Conservation (phyloP, 2,329 filamentous ascomycete genomes). For the Aspergillus transmontanensis region DNA sequence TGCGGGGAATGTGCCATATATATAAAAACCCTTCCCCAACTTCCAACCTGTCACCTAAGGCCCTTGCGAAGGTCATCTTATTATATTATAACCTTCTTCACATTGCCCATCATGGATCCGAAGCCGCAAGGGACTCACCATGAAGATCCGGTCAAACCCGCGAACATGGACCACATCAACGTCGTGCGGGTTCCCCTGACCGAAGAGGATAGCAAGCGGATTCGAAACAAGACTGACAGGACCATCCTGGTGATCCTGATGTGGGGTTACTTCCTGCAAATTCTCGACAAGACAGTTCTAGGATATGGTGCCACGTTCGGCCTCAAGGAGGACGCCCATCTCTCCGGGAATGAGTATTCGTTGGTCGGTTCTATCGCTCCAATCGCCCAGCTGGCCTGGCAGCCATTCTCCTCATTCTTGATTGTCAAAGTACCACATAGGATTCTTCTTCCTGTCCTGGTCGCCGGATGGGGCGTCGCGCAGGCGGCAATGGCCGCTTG, state of each 20-base stretch:
- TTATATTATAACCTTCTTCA: too few species aligned
- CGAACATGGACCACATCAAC: constrained; percentile 18
- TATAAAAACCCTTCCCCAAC: background rate
- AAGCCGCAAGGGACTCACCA: constrained; percentile 19
- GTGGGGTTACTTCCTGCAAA: constrained; percentile 53
- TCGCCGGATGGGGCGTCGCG: constrained; percentile 53
- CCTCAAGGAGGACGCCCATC: constrained; percentile 51
- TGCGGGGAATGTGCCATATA: background rate
- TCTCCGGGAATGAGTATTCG: constrained; percentile 59
- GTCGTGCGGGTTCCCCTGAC: constrained; percentile 31
- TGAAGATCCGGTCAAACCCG: constrained; percentile 20
- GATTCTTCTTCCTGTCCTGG: constrained; percentile 57
- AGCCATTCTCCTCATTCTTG: constrained; percentile 61
- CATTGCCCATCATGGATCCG: constrained; percentile 2
- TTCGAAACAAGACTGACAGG: constrained; percentile 63
- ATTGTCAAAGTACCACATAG: constrained; percentile 64
- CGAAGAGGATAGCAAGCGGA: constrained; percentile 52
- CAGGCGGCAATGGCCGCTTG: constrained; percentile 52
- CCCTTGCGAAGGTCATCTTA: background rate
- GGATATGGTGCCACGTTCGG: constrained; percentile 62
- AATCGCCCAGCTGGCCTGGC: constrained; percentile 63
- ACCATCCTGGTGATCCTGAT: constrained; percentile 54
- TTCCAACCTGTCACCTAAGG: background rate
- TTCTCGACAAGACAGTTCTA: constrained; percentile 62
- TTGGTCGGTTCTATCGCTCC: constrained; percentile 60